phyloP scores from a whole-genome alignment of 1,284 basidiomycete species.

The Vanrija sp. region DNA sequence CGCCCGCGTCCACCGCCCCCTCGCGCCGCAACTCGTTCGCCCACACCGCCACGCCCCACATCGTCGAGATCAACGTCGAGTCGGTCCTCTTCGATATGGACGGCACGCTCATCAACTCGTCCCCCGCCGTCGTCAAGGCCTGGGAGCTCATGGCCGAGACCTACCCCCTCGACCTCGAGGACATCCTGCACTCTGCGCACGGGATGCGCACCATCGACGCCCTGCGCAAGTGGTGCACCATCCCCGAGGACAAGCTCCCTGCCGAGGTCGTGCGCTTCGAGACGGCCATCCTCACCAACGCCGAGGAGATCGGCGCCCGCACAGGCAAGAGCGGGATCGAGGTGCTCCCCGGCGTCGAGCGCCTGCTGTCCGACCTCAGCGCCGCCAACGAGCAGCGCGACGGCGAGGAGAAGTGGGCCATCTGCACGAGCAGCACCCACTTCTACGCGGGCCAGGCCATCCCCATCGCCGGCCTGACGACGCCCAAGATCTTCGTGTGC shows the following conservation, averaged over 20 bases:
- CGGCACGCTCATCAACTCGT: constrained; percentile 47
- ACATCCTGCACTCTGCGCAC: constrained; percentile 45
- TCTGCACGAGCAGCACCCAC: constrained; percentile 47
- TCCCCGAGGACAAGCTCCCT: constrained; percentile 42
- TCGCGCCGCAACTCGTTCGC: constrained; percentile 39
- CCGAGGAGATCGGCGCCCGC: constrained; percentile 36
- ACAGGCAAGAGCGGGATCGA: constrained; percentile 45
- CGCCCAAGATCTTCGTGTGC: constrained; percentile 50
- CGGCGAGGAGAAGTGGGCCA: constrained; percentile 48
- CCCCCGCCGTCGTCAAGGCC: constrained; percentile 47
- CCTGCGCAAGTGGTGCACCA: constrained; percentile 47
- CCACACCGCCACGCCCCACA: constrained; percentile 39
- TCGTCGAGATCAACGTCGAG: constrained; percentile 49
- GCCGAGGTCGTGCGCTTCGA: constrained; percentile 48
- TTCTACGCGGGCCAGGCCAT: constrained; percentile 49
- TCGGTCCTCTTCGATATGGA: constrained; percentile 49
- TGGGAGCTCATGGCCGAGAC: constrained; percentile 45
- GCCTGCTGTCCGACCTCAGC: constrained; percentile 39
- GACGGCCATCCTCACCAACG: constrained; percentile 45
- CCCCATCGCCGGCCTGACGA: constrained; percentile 47
- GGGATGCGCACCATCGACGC: constrained; percentile 48
- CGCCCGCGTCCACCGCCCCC: constrained; percentile 27
- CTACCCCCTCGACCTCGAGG: constrained; percentile 45
- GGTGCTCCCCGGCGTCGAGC: constrained; percentile 45
- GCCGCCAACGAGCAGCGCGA: constrained; percentile 33